Percentiles rank a stretch among this genome's conserved stretches.
Conservation (phyloP, 169 alveolate species). For the Prorocentrum cordatum region DNA sequence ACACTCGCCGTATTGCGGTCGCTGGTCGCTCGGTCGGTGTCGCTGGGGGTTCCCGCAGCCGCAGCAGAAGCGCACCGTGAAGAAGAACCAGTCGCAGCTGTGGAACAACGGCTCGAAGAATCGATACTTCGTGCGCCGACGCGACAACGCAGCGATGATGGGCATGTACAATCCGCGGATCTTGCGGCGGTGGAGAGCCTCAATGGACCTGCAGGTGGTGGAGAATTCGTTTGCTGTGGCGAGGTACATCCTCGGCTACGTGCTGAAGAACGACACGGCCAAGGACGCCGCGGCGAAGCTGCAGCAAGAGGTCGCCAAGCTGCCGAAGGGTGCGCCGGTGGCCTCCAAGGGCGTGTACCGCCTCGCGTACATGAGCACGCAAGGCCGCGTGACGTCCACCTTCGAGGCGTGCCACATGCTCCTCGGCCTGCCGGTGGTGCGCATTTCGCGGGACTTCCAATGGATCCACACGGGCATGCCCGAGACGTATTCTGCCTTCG, state of each 20-base stretch:
- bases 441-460: neutral
- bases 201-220: neutral
- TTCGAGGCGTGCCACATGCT: slow-evolving; percentile 3
- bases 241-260: neutral
- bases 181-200: neutral
- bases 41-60: no score
- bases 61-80: no score
- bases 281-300: neutral
- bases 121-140: neutral
- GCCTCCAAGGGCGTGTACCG: neutral
- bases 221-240: neutral
- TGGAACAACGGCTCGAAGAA: no score
- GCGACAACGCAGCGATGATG: neutral
- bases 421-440: neutral
- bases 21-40: no score
- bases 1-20: no score
- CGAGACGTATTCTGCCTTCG: neutral
- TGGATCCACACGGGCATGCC: neutral
- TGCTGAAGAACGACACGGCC: neutral
- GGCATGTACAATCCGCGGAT: neutral
- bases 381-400: neutral
- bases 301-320: no score
- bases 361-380: neutral
- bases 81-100: no score
- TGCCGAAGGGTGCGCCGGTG: no score